Evolutionary conservation across 1,139 yeast species (phyloP).

Genomic region (Magnusiomyces starmeri): DNA sequence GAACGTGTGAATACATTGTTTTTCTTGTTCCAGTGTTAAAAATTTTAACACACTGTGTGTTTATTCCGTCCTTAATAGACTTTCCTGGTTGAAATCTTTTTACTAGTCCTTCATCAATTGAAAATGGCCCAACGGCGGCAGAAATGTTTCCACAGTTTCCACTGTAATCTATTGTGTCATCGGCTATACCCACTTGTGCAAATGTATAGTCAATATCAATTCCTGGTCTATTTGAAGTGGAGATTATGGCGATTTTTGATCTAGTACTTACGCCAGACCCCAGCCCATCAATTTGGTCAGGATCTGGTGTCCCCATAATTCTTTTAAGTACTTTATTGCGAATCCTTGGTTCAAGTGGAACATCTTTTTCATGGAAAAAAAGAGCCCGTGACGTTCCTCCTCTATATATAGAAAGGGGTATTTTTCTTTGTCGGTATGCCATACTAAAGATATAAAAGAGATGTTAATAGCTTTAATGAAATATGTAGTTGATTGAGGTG

Average conservation of each 20-base stretch:
- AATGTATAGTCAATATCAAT: slow-evolving; percentile 5
- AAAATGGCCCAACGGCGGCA: slow-evolving; percentile 5
- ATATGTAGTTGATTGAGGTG: neutral
- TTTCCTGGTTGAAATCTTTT: neutral
- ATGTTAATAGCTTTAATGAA: no score
- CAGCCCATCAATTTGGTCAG: slow-evolving; percentile 3
- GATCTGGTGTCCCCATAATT: slow-evolving; percentile 6
- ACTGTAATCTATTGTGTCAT: neutral
- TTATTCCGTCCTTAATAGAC: neutral
- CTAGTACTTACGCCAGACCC: neutral
- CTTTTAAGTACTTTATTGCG: slow-evolving; percentile 1
- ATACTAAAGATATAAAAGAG: no score
- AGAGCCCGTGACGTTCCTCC: slow-evolving; percentile 4
- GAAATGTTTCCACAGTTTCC: slow-evolving; percentile 6
- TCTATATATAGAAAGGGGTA: neutral
- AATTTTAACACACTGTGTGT: neutral
- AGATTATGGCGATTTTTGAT: slow-evolving; percentile 1
- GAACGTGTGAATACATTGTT: neutral
- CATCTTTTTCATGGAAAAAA: slow-evolving; percentile 4
- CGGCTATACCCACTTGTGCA: slow-evolving; percentile 4
- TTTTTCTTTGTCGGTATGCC: neutral
- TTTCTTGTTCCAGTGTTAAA: neutral
- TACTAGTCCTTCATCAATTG: slow-evolving; percentile 7
- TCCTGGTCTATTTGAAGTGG: neutral
- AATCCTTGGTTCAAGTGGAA: neutral